Evolutionary conservation across 2,329 filamentous ascomycete genomes (phyloP).

Genomic region (Tolypocladium cylindrosporum): DNA sequence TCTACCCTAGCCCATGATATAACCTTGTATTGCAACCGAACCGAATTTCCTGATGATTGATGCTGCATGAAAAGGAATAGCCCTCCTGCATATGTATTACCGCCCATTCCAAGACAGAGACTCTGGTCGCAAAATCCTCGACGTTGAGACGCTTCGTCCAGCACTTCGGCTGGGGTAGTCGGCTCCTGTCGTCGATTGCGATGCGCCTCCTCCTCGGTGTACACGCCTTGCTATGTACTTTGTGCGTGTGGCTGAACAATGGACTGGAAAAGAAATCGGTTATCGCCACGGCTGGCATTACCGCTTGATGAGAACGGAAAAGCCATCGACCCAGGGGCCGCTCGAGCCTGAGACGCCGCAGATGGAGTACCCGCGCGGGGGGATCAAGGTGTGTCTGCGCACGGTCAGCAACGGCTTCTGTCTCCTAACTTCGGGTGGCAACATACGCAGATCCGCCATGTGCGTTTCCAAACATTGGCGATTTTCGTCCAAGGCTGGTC

Average conservation of each 20-base stretch:
- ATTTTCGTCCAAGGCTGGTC: constrained; percentile 80
- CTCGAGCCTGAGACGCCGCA: constrained; percentile 80
- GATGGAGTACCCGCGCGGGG: constrained; percentile 79
- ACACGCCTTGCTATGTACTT: not conserved
- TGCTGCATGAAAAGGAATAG: not conserved
- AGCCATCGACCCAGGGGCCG: constrained; percentile 73
- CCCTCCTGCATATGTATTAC: not conserved
- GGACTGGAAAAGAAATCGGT: not conserved
- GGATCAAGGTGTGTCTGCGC: constrained; percentile 72
- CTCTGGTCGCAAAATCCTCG: not conserved
- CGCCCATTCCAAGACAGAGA: not conserved
- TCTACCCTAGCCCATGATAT: not conserved
- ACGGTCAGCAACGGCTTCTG: constrained; percentile 11
- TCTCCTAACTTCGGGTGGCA: not conserved
- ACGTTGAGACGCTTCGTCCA: not conserved
- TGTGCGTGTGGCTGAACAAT: not conserved
- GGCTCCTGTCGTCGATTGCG: not conserved
- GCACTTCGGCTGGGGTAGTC: not conserved
- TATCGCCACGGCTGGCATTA: constrained; percentile 3
- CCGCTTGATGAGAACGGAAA: constrained; percentile 59
- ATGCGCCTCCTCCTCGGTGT: too few species aligned
- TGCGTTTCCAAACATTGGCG: constrained; percentile 73
- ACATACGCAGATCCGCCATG: constrained; percentile 75
- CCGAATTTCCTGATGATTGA: constrained; percentile 2
- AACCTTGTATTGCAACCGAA: not conserved